phyloP scores from a whole-genome alignment of 495 filamentous ascomycete species.

The Elasticomyces elasticus region DNA sequence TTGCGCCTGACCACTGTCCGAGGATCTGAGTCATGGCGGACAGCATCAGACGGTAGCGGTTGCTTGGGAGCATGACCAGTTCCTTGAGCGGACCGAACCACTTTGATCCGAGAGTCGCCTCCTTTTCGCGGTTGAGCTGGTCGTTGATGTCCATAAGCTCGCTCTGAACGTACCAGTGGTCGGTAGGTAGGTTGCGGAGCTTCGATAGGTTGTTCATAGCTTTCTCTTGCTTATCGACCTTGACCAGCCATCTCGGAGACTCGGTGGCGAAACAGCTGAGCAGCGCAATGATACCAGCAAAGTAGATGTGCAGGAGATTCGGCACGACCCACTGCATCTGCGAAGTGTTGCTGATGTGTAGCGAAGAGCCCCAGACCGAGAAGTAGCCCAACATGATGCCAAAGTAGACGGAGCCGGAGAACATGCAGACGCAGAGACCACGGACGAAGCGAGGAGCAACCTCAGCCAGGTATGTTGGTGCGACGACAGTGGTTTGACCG shows the following conservation, averaged over 20 bases:
- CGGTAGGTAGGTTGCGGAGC: slow-evolving; percentile 39
- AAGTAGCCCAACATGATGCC: slow-evolving; percentile 30
- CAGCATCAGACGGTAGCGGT: slow-evolving; percentile 55
- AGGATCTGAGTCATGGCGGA: slow-evolving; percentile 50
- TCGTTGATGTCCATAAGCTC: slow-evolving; percentile 43
- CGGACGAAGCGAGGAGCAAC: background rate
- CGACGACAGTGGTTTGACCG: slow-evolving; percentile 10
- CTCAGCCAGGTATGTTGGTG: slow-evolving; percentile 14
- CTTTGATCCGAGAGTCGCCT: slow-evolving; percentile 3
- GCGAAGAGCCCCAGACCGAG: slow-evolving; percentile 44
- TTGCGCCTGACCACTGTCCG: slow-evolving; percentile 55
- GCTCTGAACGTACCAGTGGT: slow-evolving; percentile 40
- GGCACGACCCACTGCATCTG: slow-evolving; percentile 24
- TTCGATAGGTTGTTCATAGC: slow-evolving; percentile 39
- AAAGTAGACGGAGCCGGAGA: slow-evolving; percentile 41
- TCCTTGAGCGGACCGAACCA: slow-evolving; percentile 36
- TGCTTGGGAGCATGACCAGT: slow-evolving; percentile 47
- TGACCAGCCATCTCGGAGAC: slow-evolving; percentile 14
- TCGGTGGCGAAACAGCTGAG: slow-evolving; percentile 15
- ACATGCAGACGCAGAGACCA: slow-evolving; percentile 33
- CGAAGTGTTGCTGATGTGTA: slow-evolving; percentile 24
- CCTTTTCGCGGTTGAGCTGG: slow-evolving; percentile 39
- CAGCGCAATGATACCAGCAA: slow-evolving; percentile 20
- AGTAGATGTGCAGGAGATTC: slow-evolving; percentile 26
- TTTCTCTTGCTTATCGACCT: slow-evolving; percentile 23